A percentile compares a stretch with the other conserved stretches of the same genome.
Evolutionary conservation across 129 eudicot species (phyloP).

Genomic region (Glebionis coronaria): DNA sequence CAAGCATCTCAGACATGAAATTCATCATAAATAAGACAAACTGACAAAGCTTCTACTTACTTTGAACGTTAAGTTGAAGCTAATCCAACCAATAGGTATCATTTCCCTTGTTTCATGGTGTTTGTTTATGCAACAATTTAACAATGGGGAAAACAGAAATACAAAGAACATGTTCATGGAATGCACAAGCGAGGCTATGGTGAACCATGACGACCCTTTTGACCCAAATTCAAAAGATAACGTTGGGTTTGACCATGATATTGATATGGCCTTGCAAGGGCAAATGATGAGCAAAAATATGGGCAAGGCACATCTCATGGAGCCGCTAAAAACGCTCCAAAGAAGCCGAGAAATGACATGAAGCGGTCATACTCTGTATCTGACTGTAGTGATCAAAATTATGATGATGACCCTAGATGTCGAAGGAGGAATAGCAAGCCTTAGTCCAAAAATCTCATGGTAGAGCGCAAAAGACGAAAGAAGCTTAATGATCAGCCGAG

Average conservation of each 20-base stretch:
- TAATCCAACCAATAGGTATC: no score
- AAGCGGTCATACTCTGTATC: conserved; percentile 48
- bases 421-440: conserved; percentile 52
- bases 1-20: no score
- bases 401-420: conserved; percentile 47
- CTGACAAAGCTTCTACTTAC: no score
- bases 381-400: conserved; percentile 54
- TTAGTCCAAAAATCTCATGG: conserved; percentile 72
- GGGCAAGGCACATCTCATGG: conserved; percentile 27
- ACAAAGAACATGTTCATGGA: conserved; percentile 36
- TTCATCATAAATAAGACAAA: no score
- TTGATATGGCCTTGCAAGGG: conserved; percentile 48
- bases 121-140: conserved; percentile 57
- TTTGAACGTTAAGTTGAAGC: no score
- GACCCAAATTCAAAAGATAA: conserved; percentile 37
- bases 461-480: conserved; percentile 92
- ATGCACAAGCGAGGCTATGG: conserved; percentile 27
- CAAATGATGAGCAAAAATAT: conserved; percentile 31
- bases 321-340: conserved; percentile 27
- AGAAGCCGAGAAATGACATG: conserved; percentile 29
- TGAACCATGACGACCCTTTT: conserved; percentile 33
- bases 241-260: conserved; percentile 49
- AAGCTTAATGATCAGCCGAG: conserved; percentile 96
- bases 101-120: no score
- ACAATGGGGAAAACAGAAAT: conserved; percentile 30